Conservation (phyloP, 768 basidiomycete genomes). For the Bullera alba region DNA sequence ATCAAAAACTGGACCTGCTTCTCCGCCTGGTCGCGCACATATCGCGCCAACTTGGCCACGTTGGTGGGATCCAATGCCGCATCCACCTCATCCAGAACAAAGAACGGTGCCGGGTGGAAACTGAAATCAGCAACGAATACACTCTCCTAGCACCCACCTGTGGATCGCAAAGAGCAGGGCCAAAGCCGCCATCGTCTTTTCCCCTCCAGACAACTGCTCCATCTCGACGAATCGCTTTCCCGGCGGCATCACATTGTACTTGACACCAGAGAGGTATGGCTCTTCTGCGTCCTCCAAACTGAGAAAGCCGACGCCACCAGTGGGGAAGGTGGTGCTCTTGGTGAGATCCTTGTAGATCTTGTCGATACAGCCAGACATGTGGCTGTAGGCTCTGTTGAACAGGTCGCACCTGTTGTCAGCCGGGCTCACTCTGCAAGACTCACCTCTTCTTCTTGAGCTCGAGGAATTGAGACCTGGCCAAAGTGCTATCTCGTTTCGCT, state of each 20-base stretch:
- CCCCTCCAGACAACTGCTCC: conserved; percentile 96
- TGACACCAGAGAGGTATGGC: conserved; percentile 81
- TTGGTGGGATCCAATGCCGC: conserved; percentile 99
- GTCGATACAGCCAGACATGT: conserved; percentile 91
- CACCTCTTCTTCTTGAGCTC: conserved; percentile 76
- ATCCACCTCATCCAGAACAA: conserved; percentile 93
- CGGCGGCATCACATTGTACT: conserved; percentile 99
- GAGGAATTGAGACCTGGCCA: conserved; percentile 84
- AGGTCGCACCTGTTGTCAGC: conserved; percentile 57
- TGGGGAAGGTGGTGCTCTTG: conserved; percentile 72
- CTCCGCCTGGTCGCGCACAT: conserved; percentile 78
- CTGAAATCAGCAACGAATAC: not conserved
- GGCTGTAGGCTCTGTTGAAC: conserved; percentile 92
- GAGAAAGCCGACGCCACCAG: conserved; percentile 89
- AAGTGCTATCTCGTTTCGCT: conserved; percentile 79
- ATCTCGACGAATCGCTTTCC: conserved; percentile 99
- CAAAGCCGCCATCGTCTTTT: conserved; percentile 97
- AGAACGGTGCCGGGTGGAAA: conserved; percentile 94
- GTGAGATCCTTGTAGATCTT: conserved; percentile 96
- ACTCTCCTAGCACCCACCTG: conserved; percentile 52
- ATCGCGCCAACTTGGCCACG: conserved; percentile 88
- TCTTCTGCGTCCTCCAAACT: conserved; percentile 93
- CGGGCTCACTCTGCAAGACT: conserved; percentile 12
- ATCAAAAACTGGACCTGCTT: conserved; percentile 90
- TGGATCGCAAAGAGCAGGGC: conserved; percentile 95